These are phyloP conservation scores for Stereocaulon alpinum DNA, from an alignment of 495 filamentous ascomycete genomes.

Conservation along the genomic window DNA sequence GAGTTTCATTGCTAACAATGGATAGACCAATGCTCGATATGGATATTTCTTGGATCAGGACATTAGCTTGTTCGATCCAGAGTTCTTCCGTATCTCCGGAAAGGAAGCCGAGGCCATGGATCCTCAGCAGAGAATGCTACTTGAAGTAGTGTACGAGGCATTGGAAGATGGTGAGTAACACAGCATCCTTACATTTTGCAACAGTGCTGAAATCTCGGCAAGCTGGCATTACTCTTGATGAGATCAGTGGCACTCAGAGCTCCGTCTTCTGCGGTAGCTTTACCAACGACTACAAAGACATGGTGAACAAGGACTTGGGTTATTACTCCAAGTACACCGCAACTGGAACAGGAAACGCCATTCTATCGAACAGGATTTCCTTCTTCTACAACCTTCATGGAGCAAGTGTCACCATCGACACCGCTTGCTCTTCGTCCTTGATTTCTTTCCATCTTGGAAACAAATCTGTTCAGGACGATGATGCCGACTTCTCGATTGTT, in stretches of 20 bases:
- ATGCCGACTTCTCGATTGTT: conserved; percentile 36
- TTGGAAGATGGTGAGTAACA: conserved; percentile 30
- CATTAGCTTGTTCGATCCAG: conserved; percentile 27
- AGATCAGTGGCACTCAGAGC: conserved; percentile 35
- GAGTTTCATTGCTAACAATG: background rate
- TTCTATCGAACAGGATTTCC: conserved; percentile 22
- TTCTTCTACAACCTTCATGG: conserved; percentile 25
- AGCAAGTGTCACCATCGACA: conserved; percentile 24
- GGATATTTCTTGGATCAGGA: conserved; percentile 32
- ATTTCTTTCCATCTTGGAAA: conserved; percentile 24
- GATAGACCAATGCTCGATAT: conserved; percentile 21
- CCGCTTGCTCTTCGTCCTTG: conserved; percentile 30
- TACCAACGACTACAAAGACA: conserved; percentile 30
- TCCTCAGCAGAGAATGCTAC: conserved; percentile 33
- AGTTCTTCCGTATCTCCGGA: conserved; percentile 43
- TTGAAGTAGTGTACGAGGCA: conserved; percentile 44
- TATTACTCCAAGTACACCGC: conserved; percentile 28
- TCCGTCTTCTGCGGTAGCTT: conserved; percentile 30
- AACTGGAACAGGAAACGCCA: conserved; percentile 30
- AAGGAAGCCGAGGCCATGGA: conserved; percentile 34
- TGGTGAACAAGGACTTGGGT: conserved; percentile 25
- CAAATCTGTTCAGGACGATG: conserved; percentile 34
- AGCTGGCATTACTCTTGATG: conserved; percentile 30
- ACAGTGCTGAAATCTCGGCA: background rate
- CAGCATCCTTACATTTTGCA: background rate